A percentile compares a stretch with the other conserved stretches of the same genome.
Evolutionary conservation across 2,329 filamentous ascomycete species (phyloP).

Genomic region (Exophiala bonariae): DNA sequence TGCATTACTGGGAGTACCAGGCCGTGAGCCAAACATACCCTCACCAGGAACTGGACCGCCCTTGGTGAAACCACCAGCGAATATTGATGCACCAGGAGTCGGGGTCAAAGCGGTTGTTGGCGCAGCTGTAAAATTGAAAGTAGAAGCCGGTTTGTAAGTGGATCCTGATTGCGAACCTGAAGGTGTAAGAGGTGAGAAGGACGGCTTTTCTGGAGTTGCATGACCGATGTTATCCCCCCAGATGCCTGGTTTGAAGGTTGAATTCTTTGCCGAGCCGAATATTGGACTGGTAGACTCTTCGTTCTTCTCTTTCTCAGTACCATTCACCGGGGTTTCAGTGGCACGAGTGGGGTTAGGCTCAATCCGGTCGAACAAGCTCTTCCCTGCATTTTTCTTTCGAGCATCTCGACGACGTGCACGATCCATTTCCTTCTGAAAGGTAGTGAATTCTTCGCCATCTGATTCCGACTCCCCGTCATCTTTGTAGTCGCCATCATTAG

Average conservation of each 20-base stretch:
- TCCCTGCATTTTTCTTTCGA: constrained; percentile 16
- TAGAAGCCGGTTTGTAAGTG: constrained; percentile 23
- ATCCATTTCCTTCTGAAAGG: constrained; percentile 18
- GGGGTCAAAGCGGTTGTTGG: constrained; percentile 12
- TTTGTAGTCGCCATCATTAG: constrained; percentile 21
- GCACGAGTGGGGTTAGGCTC: constrained; percentile 16
- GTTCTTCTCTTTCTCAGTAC: constrained; percentile 8
- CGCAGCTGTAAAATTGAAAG: constrained; percentile 25
- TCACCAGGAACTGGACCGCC: constrained; percentile 26
- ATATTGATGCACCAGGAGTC: constrained; percentile 22
- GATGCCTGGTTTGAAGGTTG: constrained; percentile 33
- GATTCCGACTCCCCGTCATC: constrained; percentile 11
- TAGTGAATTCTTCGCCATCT: constrained; percentile 7
- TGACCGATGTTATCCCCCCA: constrained; percentile 38
- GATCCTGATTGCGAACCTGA: constrained; percentile 12
- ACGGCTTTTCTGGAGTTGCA: constrained; percentile 22
- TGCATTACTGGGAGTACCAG: constrained; percentile 26
- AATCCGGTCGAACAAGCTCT: constrained; percentile 28
- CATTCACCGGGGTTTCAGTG: neutral
- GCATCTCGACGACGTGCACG: constrained; percentile 1
- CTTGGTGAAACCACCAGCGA: constrained; percentile 23
- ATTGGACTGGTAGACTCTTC: constrained; percentile 28
- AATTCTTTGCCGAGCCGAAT: constrained; percentile 31
- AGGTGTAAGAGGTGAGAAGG: constrained; percentile 24
- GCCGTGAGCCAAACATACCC: constrained; percentile 32